Conservation (phyloP, 768 basidiomycete species). For the Daedaleopsis nitida region DNA sequence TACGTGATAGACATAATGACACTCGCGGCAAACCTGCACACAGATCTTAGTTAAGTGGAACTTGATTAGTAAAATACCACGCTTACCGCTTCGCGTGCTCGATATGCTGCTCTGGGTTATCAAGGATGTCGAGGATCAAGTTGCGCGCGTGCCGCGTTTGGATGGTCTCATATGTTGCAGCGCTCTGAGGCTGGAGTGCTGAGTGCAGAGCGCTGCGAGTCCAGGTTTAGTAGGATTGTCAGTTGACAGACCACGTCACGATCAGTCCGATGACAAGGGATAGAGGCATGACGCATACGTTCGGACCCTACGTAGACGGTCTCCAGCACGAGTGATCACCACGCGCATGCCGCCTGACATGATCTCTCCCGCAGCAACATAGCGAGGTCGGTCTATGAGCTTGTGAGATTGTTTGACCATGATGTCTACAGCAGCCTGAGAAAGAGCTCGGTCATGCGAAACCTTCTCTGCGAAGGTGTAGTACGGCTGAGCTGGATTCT, state of each 20-base stretch:
- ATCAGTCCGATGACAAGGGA: too few species aligned
- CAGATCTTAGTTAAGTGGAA: too few species aligned
- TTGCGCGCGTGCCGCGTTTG: slow-evolving; percentile 37
- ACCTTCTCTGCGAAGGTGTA: too few species aligned
- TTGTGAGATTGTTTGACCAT: slow-evolving; percentile 41
- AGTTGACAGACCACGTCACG: too few species aligned
- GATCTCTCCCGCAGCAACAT: slow-evolving; percentile 36
- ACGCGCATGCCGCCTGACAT: slow-evolving; percentile 38
- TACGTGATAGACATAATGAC: slow-evolving; percentile 42
- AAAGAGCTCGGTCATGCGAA: too few species aligned
- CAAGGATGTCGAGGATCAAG: slow-evolving; percentile 37
- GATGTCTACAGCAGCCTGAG: slow-evolving; percentile 40
- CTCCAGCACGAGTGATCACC: slow-evolving; percentile 29
- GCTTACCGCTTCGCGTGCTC: slow-evolving; percentile 37
- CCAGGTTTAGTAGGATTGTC: too few species aligned
- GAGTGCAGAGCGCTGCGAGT: slow-evolving; percentile 40
- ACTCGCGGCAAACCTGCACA: slow-evolving; percentile 44
- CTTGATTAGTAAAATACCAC: too few species aligned
- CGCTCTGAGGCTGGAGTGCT: slow-evolving; percentile 35
- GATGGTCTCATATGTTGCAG: slow-evolving; percentile 34
- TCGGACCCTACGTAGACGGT: slow-evolving; percentile 30
- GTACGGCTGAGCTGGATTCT: slow-evolving; percentile 29
- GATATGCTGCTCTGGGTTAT: slow-evolving; percentile 35
- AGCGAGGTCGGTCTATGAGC: slow-evolving; percentile 38
- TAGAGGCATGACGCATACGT: too few species aligned